Conservation (phyloP, 140 eudicot genomes). For the Oenanthe javanica region DNA sequence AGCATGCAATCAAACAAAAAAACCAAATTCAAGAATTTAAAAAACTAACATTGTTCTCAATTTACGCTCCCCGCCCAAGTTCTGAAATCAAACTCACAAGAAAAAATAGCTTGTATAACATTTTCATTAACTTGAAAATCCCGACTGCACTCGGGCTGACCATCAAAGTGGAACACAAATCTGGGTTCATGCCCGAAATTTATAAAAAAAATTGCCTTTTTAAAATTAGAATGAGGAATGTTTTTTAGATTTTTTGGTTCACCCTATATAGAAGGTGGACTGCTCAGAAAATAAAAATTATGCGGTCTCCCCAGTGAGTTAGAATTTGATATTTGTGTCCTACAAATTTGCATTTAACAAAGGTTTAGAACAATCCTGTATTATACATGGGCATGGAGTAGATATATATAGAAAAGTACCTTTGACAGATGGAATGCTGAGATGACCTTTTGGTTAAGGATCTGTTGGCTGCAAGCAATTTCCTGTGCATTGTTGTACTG, state of each 20-base stretch:
- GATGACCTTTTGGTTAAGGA: slow-evolving; percentile 29
- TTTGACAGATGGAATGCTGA: slow-evolving; percentile 9
- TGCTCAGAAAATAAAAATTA: no score
- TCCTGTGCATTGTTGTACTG: slow-evolving; percentile 37
- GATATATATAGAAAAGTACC: slow-evolving; percentile 27
- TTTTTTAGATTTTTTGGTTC: no score
- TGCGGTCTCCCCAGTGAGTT: no score
- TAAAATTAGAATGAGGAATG: no score
- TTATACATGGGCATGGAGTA: not conserved
- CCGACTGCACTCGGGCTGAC: slow-evolving; percentile 60
- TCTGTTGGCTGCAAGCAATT: slow-evolving; percentile 50
- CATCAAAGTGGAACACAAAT: slow-evolving; percentile 42
- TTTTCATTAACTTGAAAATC: slow-evolving; percentile 83
- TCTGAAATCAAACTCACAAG: slow-evolving; percentile 81
- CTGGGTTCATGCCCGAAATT: slow-evolving; percentile 57
- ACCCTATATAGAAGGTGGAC: no score
- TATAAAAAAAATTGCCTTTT: no score
- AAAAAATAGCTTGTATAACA: slow-evolving; percentile 79
- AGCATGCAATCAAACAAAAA: slow-evolving; percentile 20
- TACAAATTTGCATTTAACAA: slow-evolving; percentile 14
- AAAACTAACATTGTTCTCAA: slow-evolving; percentile 68
- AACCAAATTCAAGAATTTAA: not conserved
- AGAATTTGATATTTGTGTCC: slow-evolving; percentile 25
- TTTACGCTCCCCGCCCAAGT: slow-evolving; percentile 45
- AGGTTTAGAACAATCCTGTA: no score